Evolutionary conservation across 441 rosid genomes (phyloP).

Genomic region (Kokia cookei): DNA sequence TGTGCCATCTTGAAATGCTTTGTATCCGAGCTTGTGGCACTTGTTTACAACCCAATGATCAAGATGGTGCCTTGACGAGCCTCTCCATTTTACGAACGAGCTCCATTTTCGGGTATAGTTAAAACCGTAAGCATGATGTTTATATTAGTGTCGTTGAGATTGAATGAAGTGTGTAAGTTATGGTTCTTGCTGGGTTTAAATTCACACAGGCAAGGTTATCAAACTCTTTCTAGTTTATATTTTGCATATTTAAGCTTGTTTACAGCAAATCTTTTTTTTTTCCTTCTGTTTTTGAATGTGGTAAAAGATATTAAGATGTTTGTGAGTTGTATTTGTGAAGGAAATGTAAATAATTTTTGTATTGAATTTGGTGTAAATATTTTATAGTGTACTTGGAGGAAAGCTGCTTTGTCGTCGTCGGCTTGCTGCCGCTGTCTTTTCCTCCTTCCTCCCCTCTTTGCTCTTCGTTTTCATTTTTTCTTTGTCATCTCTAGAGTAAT

Average conservation of each 20-base stretch:
- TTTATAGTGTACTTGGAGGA: too few relatives aligned
- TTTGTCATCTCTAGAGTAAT: too few relatives aligned
- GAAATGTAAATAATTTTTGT: too few relatives aligned
- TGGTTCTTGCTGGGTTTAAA: too few relatives aligned
- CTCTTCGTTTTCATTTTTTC: too few relatives aligned
- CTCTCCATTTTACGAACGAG: not conserved
- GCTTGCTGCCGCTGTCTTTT: too few relatives aligned
- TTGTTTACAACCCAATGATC: not conserved
- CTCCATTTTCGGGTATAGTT: not conserved
- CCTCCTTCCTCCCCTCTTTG: too few relatives aligned
- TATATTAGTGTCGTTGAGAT: not conserved
- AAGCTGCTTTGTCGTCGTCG: too few relatives aligned
- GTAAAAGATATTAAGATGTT: not conserved
- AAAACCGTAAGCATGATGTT: not conserved
- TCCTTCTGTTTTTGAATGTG: not conserved
- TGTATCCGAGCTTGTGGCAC: not conserved
- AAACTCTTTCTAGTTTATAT: not conserved
- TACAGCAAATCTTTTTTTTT: not conserved
- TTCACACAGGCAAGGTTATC: not conserved
- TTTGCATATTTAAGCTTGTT: not conserved
- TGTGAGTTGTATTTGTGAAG: not conserved
- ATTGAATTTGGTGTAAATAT: too few relatives aligned
- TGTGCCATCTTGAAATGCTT: conserved; percentile 25
- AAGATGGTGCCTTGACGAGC: not conserved
- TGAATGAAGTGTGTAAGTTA: too few relatives aligned